Base-by-base conservation (phyloP, 2,329 filamentous ascomycete species). In the Penicillium brasilianum region DNA sequence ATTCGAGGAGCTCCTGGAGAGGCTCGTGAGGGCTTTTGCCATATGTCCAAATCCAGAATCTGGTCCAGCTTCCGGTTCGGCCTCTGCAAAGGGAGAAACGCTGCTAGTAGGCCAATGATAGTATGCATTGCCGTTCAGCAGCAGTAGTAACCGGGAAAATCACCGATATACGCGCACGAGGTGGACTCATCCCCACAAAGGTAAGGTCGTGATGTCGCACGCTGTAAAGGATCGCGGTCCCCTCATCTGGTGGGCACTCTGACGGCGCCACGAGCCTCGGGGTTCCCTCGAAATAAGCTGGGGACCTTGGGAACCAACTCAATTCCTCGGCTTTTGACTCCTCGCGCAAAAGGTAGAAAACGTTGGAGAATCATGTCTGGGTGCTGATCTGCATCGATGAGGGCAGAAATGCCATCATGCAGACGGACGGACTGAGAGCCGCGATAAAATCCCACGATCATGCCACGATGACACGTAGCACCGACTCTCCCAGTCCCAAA, bases 401-500 rank as follows among this genome's bases (percentile, higher is more conserved):
- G 10, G 44, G 11, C 10, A 48, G 7, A 30, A n/a, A 14, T n/a
- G 9, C 22, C 16, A 36, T 43, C 18, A 43, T 43, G n/a, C 18
- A 43, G 8, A 20, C n/a, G 11, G 39, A 20, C 22, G 16, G 8
- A 8, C 3, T 16, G 14, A 30, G 22, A 3, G 22, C 14, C 14
- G 44, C 14, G 14, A 8, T 30, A 48, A 28, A 48, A 30, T 28
- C 25, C 25, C 44, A 48, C 39, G 39, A 43, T 20, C n/a, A 43
- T 48, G 44, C 44, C 44, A 48, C 44, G n/a, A 48, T 48, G 28
- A 22, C 44, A 48, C 44, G 8, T 28, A 48, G 44, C 25, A 22
- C 44, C 8, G 44, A 16, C 22, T 28, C 9, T 10, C 14, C 44
- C 44, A 48, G n/a, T 6, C 6, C 25, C 25, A 6, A 28, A 28